A percentile compares a stretch with the other conserved stretches of the same genome.
phyloP scores from a whole-genome alignment of 2,329 filamentous ascomycete species.

The Exophiala viscosa region DNA sequence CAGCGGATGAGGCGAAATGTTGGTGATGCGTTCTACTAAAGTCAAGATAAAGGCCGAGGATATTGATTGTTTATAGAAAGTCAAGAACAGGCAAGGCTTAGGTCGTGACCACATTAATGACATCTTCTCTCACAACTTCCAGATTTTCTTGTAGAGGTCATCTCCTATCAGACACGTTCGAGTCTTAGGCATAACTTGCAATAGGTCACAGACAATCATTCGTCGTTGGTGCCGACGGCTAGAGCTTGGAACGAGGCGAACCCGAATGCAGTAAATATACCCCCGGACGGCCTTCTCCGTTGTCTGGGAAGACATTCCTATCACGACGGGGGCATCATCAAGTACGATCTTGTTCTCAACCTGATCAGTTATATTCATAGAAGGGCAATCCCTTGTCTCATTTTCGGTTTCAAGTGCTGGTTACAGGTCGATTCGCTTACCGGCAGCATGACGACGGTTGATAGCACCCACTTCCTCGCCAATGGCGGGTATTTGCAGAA shows the following conservation, averaged over 20 bases:
- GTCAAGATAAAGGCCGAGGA: not conserved
- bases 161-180: too few relatives aligned
- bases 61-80: too few relatives aligned
- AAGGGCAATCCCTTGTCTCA: too few relatives aligned
- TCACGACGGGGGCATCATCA: too few relatives aligned
- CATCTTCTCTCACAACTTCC: too few relatives aligned
- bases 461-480: slow-evolving; percentile 38
- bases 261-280: slow-evolving; percentile 1
- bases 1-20: not conserved
- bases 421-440: not conserved
- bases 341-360: too few relatives aligned
- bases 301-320: not conserved
- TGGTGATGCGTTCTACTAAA: not conserved
- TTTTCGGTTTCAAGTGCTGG: too few relatives aligned
- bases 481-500: slow-evolving; percentile 26
- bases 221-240: not conserved
- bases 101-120: too few relatives aligned
- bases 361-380: too few relatives aligned
- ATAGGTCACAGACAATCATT: not conserved
- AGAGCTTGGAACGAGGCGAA: not conserved
- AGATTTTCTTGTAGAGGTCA: too few relatives aligned
- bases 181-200: too few relatives aligned
- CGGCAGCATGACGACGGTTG: slow-evolving; percentile 37
- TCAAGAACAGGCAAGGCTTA: too few relatives aligned
- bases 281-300: not conserved